These are phyloP conservation scores for Didymella keratinophila DNA, from an alignment of 2,329 filamentous ascomycete species.

Conservation along the genomic window DNA sequence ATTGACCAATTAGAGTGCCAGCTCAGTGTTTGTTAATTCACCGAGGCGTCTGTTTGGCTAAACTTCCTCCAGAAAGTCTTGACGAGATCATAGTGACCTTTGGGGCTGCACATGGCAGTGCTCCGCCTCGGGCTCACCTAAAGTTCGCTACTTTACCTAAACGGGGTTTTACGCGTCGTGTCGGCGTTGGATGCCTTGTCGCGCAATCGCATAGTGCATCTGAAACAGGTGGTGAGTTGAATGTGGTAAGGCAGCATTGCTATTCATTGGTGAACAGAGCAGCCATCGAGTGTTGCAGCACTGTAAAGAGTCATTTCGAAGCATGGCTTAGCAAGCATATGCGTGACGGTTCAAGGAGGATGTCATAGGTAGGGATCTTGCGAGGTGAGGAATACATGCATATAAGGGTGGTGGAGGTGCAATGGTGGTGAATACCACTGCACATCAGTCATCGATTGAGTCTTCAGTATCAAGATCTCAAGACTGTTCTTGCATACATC, in stretches of 20 bases:
- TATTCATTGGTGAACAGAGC: conserved; percentile 1
- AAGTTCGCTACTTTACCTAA: neutral
- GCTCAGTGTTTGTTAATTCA: neutral
- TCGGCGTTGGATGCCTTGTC: conserved; percentile 8
- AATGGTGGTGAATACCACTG: neutral
- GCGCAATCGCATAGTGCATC: neutral
- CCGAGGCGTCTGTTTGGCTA: neutral
- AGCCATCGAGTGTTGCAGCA: neutral
- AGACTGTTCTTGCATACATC: neutral
- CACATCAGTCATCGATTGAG: neutral
- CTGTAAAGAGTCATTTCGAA: conserved; percentile 14
- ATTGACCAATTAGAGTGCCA: conserved; percentile 6
- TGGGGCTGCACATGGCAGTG: conserved; percentile 1
- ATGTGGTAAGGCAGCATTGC: neutral
- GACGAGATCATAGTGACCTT: conserved; percentile 3
- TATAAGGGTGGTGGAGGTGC: neutral
- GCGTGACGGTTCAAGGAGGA: neutral
- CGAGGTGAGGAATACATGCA: neutral
- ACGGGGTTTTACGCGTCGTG: neutral
- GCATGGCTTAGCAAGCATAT: conserved; percentile 9
- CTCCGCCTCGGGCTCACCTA: neutral
- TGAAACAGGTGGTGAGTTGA: neutral
- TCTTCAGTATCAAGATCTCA: neutral
- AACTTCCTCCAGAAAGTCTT: conserved; percentile 1
- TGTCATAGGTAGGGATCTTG: conserved; percentile 2